Conservation (phyloP, 2,329 filamentous ascomycete species). For the Colletotrichum liriopes region DNA sequence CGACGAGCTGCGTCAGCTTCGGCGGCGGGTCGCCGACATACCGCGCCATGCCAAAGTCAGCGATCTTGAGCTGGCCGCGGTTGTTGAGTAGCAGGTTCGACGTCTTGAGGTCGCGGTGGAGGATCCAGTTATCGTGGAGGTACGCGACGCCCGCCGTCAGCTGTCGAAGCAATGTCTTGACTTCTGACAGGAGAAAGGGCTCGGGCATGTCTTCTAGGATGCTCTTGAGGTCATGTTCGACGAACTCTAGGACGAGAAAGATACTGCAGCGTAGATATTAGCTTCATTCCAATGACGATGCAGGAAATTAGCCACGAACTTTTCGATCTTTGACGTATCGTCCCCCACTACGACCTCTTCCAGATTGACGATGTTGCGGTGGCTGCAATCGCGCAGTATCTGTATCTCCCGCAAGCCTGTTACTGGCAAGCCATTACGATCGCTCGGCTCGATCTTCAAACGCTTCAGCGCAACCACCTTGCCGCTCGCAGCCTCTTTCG, state of each 20-base stretch:
- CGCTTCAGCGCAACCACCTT: constrained; percentile 93
- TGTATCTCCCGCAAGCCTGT: constrained; percentile 96
- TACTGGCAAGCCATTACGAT: constrained; percentile 85
- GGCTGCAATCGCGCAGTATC: constrained; percentile 84
- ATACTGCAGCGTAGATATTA: constrained; percentile 69
- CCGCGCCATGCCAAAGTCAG: constrained; percentile 98
- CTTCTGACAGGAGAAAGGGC: constrained; percentile 92
- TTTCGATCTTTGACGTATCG: constrained; percentile 67
- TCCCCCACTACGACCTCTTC: constrained; percentile 88
- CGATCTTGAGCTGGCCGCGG: constrained; percentile 93
- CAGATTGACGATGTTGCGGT: constrained; percentile 86
- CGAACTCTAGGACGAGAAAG: constrained; percentile 95
- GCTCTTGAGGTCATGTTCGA: constrained; percentile 96
- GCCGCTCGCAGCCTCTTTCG: constrained; percentile 80
- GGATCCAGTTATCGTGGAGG: constrained; percentile 90
- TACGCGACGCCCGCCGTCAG: constrained; percentile 85
- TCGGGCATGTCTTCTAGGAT: constrained; percentile 95
- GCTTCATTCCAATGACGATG: constrained; percentile 52
- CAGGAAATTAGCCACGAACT: constrained; percentile 55
- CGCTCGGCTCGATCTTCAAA: constrained; percentile 87
- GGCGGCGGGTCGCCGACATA: constrained; percentile 85
- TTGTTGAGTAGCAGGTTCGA: constrained; percentile 97
- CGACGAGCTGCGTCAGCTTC: constrained; percentile 91
- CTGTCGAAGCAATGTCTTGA: constrained; percentile 91
- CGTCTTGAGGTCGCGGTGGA: constrained; percentile 94